Conservation (phyloP, 768 basidiomycete genomes). For the Tulasnella sp. region DNA sequence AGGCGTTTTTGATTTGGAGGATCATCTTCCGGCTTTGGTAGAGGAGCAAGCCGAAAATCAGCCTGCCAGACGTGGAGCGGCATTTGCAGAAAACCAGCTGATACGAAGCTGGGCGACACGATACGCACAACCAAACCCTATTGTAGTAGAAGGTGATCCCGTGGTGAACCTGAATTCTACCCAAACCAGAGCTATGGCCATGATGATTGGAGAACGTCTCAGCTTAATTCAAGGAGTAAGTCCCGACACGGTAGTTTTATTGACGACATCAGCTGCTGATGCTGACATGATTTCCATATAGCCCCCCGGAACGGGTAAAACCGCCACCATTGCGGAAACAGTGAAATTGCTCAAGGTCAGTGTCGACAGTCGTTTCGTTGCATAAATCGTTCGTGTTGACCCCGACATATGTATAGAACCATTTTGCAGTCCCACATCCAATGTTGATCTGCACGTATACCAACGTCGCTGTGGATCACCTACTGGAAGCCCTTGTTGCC, state of each 20-base stretch:
- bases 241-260: conserved; percentile 15
- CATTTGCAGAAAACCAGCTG: conserved; percentile 57
- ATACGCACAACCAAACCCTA: conserved; percentile 44
- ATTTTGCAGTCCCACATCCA: conserved; percentile 73
- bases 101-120: conserved; percentile 74
- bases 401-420: conserved; percentile 32
- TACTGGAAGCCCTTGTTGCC: conserved; percentile 57
- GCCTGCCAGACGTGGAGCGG: conserved; percentile 31
- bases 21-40: conserved; percentile 29
- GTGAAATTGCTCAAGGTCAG: conserved; percentile 63
- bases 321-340: conserved; percentile 79
- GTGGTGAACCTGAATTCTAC: conserved; percentile 53
- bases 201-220: conserved; percentile 68
- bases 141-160: conserved; percentile 69
- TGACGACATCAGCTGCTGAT: conserved; percentile 15
- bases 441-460: conserved; percentile 90
- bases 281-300: conserved; percentile 23
- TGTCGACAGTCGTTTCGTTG: not conserved
- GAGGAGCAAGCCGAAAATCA: conserved; percentile 31
- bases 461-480: conserved; percentile 84
- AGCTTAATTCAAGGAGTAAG: conserved; percentile 80
- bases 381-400: not conserved
- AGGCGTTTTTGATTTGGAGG: conserved; percentile 23
- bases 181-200: conserved; percentile 71
- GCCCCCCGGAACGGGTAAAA: conserved; percentile 91